Evolutionary conservation across 345 rosid genomes (phyloP), one percentile per base, ranked within the genome.

Genomic region (Syzygium oleosum): DNA sequence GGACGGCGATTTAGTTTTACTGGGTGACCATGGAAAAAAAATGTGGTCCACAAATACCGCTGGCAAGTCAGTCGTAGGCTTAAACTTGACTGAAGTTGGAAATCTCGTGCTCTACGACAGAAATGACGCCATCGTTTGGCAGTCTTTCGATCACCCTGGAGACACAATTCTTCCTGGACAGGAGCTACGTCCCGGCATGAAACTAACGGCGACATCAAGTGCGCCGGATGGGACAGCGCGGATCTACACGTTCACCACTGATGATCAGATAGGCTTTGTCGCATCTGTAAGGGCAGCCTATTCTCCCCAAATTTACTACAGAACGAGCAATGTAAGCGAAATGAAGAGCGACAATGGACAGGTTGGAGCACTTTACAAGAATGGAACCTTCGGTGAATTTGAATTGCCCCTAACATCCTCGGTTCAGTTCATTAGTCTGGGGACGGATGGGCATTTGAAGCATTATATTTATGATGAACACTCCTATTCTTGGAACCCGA

Each of bases 361-460:
- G 21, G 31, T 59, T 27, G 31, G 0, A 27, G 68, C 68, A 59
- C 31, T 27, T 59, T 59, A 59, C 68, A 0, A 59, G 68, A 59
- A 59, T 12, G 31, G 68, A 59, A 1, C 31, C 68, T 59, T 59
- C 3, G 68, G 68, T 27, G 68, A 59, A 12, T 59, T 59, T 5
- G 16, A 59, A 27, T 59, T 59, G 1, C 7, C 17, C 68, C 17
- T 1, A 1, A 59, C 2, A 2, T 59, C 31, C 0, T 59, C 0
- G 0, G 0, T 8, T 59, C 1, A 27, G 31, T 27, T 5, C 0
- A 59, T 59, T 5, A 0, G 3, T 0, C 68, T 27, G 68, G 16
- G 0, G 17, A 3, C 0, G 0, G 4, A 2, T 59, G 68, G 31
- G 68, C 68, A 27, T 59, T 0, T 59, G 17, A 27, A 2, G 31